Evolutionary conservation across 176 grass and related monocot genomes (phyloP).

Genomic region (Paspalum notatum): DNA sequence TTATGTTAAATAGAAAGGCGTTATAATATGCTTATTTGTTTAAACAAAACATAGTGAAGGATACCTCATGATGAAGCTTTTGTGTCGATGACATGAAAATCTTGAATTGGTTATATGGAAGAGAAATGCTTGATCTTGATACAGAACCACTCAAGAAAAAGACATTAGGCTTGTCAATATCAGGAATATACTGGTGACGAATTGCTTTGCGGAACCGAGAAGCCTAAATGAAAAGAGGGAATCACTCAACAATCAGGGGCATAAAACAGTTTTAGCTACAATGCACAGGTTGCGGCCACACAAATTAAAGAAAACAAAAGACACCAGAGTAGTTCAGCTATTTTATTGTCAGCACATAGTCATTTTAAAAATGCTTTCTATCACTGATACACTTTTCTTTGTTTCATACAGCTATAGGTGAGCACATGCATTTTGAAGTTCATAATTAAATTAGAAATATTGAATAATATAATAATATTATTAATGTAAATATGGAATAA

Average conservation of each 20-base stretch:
- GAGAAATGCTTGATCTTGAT: constrained; percentile 61
- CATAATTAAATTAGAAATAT: neutral
- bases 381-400: constrained; percentile 1
- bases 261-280: constrained; percentile 21
- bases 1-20: too few species aligned
- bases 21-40: too few species aligned
- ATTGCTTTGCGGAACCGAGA: constrained; percentile 57
- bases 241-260: constrained; percentile 25
- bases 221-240: constrained; percentile 46
- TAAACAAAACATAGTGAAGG: too few species aligned
- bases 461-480: constrained; percentile 24
- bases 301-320: too few species aligned
- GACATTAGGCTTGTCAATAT: constrained; percentile 52
- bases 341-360: constrained; percentile 28
- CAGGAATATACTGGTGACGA: constrained; percentile 39
- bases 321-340: constrained; percentile 11
- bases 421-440: constrained; percentile 21
- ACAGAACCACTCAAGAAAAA: constrained; percentile 86
- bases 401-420: constrained; percentile 10
- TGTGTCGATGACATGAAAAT: constrained; percentile 53
- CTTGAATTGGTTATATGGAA: constrained; percentile 61
- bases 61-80: constrained; percentile 70
- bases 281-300: constrained; percentile 6
- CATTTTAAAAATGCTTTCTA: constrained; percentile 26
- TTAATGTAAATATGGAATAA: constrained; percentile 15